Base-by-base conservation (phyloP, 1,284 basidiomycete species). In the Megacollybia platyphylla region DNA sequence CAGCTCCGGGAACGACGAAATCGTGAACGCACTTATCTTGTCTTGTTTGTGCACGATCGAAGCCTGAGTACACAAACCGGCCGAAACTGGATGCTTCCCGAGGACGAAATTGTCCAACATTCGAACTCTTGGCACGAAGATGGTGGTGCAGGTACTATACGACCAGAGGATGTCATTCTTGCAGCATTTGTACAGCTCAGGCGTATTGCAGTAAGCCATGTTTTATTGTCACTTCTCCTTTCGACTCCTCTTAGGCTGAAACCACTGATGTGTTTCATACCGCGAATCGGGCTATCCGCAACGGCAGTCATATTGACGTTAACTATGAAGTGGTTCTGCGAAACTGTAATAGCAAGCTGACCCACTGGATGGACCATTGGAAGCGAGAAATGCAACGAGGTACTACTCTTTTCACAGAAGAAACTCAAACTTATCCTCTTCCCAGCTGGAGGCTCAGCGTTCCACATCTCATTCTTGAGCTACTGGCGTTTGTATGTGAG, bases 1-100 rank as follows among this genome's bases (percentile, higher is more conserved):
- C 76, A 83, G 52, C 57, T 69, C 45, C 65, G 76, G 29, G 84
- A 88, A 54, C 76, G 86, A 26, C 77, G 86, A 28, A 87, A 88
- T 53, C 70, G 80, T 45, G 86, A 88, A 58, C 71, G 85, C 44
- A 87, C 85, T 1, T 88, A 86, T 55, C 73, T 88, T 36, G 83
- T 88, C 10, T 60, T 88, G 15, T 88, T 84, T 54, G 79, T 87
- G 32, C 86, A 88, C 54, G 85, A 88, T 59, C 75, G 86, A 43
- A 83, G 79, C 52, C 68, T 88, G 36, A 83, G 79, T 57, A 87
- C 81, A 57, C 85, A 87, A 58, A 87, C 85, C 0, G 86, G 85
- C 35, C 69, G 80, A 37, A 75, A 76, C 46, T 87, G 83, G 82
- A 88, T 88, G 86, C 68, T 88, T 28, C 82, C 80, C 6, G 83